Evolutionary conservation across 257 asterid species (phyloP).

Genomic region (Gentiana dahurica): DNA sequence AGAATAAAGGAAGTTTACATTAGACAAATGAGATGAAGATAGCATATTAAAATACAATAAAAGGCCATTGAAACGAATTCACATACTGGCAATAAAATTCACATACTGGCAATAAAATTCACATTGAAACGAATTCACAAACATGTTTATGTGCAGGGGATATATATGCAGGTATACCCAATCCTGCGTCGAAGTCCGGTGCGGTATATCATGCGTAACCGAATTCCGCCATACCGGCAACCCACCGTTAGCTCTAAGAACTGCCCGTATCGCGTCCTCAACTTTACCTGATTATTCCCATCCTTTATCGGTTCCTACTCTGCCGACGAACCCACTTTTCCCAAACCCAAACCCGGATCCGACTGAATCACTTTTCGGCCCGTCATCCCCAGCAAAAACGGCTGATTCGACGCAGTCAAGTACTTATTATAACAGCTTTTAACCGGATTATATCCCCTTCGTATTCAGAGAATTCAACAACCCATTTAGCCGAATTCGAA

Average conservation of each 20-base stretch:
- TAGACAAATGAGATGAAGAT: too few species aligned
- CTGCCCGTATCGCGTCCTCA: slow-evolving; percentile 46
- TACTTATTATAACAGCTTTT: slow-evolving; percentile 57
- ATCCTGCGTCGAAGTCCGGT: slow-evolving; percentile 57
- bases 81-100: too few species aligned
- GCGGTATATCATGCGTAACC: slow-evolving; percentile 67
- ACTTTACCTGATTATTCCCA: slow-evolving; percentile 39
- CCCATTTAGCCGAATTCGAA: slow-evolving; percentile 35
- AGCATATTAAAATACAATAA: too few species aligned
- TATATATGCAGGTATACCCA: slow-evolving; percentile 27
- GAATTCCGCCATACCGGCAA: slow-evolving; percentile 79
- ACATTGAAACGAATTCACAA: too few species aligned
- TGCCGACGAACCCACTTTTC: slow-evolving; percentile 13
- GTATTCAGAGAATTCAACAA: slow-evolving; percentile 49
- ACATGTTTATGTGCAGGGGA: too few species aligned
- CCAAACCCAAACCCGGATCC: slow-evolving; percentile 28
- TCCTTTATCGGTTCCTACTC: slow-evolving; percentile 77
- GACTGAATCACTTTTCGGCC: slow-evolving; percentile 61
- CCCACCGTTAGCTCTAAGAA: slow-evolving; percentile 77
- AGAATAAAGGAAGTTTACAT: too few species aligned
- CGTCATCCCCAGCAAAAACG: slow-evolving; percentile 64
- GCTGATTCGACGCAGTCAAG: slow-evolving; percentile 53
- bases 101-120: too few species aligned
- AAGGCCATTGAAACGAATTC: too few species aligned
- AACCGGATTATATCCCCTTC: slow-evolving; percentile 36